Percentiles rank a stretch among this genome's conserved stretches.
These are phyloP conservation scores for Penicillium egyptiacum DNA, from an alignment of 495 filamentous ascomycete genomes.

Conservation along the genomic window DNA sequence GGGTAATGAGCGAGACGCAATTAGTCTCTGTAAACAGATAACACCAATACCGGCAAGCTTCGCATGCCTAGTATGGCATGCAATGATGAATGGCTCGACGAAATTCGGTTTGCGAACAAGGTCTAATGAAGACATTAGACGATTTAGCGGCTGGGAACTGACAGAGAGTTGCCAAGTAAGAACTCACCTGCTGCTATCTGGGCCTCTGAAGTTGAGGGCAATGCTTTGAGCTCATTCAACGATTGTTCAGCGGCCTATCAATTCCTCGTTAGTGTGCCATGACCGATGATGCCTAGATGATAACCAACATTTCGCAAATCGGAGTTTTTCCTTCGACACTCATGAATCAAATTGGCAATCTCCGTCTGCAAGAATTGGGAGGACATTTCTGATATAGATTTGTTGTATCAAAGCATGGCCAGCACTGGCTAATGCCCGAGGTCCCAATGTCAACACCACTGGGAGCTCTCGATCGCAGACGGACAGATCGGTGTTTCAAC, in stretches of 20 bases:
- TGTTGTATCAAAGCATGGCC: constrained; percentile 39
- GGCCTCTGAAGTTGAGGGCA: constrained; percentile 74
- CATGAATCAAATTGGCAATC: constrained; percentile 88
- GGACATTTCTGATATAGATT: constrained; percentile 65
- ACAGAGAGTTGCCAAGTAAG: neutral
- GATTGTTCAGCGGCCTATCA: constrained; percentile 89
- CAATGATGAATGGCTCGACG: constrained; percentile 87
- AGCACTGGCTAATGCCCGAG: constrained; percentile 21
- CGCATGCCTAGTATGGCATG: constrained; percentile 82
- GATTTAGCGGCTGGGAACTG: constrained; percentile 23
- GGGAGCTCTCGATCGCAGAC: constrained; percentile 10
- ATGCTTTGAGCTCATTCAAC: constrained; percentile 79
- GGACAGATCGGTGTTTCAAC: neutral
- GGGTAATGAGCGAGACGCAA: constrained; percentile 75
- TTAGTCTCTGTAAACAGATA: constrained; percentile 83
- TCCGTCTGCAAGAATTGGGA: constrained; percentile 87
- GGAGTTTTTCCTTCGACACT: constrained; percentile 88
- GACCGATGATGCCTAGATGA: constrained; percentile 3
- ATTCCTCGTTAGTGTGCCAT: constrained; percentile 22
- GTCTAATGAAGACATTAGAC: constrained; percentile 69
- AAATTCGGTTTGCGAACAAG: constrained; percentile 78
- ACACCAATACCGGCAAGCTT: constrained; percentile 86
- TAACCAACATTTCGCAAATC: constrained; percentile 77
- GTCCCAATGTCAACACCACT: constrained; percentile 20
- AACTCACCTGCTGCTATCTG: constrained; percentile 78